Evolutionary conservation across 495 filamentous ascomycete species (phyloP).

Genomic region (Entonaema liquescens): DNA sequence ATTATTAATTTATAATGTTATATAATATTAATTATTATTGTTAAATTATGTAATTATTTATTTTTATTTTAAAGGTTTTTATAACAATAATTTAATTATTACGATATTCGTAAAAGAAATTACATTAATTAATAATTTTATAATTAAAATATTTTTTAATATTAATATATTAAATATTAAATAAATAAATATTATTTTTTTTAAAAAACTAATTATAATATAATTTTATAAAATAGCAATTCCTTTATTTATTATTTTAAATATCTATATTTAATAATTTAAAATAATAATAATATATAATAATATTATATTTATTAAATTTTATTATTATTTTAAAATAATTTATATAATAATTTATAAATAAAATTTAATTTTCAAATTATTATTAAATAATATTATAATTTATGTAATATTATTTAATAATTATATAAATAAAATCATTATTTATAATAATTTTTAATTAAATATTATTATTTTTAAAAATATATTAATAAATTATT

Average conservation of each 20-base stretch:
- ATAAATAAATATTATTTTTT: slow-evolving; percentile 1
- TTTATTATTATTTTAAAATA: not conserved
- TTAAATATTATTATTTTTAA: slow-evolving; percentile 1
- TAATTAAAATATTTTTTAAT: not conserved
- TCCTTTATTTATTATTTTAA: no score
- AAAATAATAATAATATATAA: not conserved
- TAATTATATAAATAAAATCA: no score
- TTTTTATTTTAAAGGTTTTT: not conserved
- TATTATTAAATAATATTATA: no score
- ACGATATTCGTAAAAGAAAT: not conserved
- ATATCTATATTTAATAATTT: not conserved
- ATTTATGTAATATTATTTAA: no score
- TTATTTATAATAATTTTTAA: no score
- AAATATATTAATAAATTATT: not conserved
- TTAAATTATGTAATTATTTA: no score
- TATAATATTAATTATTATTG: not conserved
- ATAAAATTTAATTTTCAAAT: not conserved
- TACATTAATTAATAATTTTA: no score
- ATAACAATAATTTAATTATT: slow-evolving; percentile 1
- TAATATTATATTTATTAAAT: slow-evolving; percentile 1
- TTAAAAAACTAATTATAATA: not conserved
- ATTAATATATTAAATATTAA: slow-evolving; percentile 3
- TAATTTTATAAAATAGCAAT: not conserved
- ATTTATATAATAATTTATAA: not conserved
- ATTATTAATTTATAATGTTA: not conserved